These are phyloP conservation scores for Alternaria postmessia DNA, from an alignment of 2,329 filamentous ascomycete species.

Conservation along the genomic window DNA sequence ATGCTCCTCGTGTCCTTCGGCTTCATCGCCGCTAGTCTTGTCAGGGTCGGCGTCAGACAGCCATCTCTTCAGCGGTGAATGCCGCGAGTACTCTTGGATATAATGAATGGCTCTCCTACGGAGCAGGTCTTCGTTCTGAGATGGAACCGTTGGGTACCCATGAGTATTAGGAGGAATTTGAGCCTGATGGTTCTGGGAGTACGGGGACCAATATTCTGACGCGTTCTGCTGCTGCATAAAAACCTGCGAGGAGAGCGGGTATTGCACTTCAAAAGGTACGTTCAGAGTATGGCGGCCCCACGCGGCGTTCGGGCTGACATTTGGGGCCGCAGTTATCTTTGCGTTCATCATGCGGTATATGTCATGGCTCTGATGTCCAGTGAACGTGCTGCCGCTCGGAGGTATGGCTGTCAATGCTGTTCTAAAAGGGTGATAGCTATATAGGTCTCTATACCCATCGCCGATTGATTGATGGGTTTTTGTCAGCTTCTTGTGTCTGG, in stretches of 20 bases:
- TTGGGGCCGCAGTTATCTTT: constrained; percentile 12
- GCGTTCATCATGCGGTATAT: constrained; percentile 27
- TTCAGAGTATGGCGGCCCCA: background rate
- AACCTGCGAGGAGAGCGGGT: constrained; percentile 3
- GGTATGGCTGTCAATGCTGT: constrained; percentile 12
- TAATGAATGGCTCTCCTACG: constrained; percentile 26
- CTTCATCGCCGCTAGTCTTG: constrained; percentile 10
- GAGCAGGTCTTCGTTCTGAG: constrained; percentile 21
- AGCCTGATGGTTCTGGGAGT: constrained; percentile 5
- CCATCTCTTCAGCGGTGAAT: constrained; percentile 13
- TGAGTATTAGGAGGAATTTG: background rate
- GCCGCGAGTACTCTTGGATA: constrained; percentile 20
- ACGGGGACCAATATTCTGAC: background rate
- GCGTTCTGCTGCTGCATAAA: constrained; percentile 1
- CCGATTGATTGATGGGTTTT: constrained; percentile 24
- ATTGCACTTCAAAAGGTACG: constrained; percentile 18
- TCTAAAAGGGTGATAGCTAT: constrained; percentile 15
- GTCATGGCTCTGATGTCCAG: constrained; percentile 24
- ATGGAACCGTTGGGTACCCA: background rate
- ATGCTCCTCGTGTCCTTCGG: background rate
- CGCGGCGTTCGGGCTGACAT: background rate
- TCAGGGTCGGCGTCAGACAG: constrained; percentile 17
- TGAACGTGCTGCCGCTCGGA: constrained; percentile 19
- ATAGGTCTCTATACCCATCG: constrained; percentile 17
- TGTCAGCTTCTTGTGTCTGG: background rate